Evolutionary conservation across 2,329 filamentous ascomycete species (phyloP).

Genomic region (Dactylellina cionopaga): DNA sequence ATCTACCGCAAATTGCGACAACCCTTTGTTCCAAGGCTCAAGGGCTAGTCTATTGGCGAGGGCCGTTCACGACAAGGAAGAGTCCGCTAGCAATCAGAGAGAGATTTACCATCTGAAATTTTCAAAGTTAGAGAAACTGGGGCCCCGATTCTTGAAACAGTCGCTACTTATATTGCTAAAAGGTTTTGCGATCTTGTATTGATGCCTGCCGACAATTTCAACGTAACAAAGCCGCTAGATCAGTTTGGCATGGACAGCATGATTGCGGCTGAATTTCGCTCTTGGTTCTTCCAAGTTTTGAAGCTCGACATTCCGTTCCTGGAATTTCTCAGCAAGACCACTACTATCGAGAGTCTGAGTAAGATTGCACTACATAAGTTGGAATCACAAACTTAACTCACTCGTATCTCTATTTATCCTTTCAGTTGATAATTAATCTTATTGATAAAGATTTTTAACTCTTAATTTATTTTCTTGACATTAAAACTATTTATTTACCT

Average conservation of each 20-base stretch:
- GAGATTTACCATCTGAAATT: constrained; percentile 6
- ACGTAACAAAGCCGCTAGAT: constrained; percentile 54
- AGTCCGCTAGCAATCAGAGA: background rate
- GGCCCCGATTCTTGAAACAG: background rate
- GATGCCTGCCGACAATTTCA: constrained; percentile 3
- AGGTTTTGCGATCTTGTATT: constrained; percentile 3
- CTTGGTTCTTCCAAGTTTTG: constrained; percentile 60
- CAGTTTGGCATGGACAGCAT: constrained; percentile 62
- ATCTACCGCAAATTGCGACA: background rate
- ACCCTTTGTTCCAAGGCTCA: background rate
- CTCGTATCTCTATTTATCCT: no score
- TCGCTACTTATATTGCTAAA: background rate
- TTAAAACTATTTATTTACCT: no score
- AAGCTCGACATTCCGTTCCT: constrained; percentile 60
- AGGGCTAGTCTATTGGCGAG: background rate
- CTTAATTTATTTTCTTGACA: no score
- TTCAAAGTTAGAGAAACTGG: background rate
- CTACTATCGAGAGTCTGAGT: constrained; percentile 58
- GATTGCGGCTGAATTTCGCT: no score
- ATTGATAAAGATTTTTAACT: no score
- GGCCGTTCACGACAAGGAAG: constrained; percentile 6
- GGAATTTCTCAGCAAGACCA: constrained; percentile 42
- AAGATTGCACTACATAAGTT: background rate
- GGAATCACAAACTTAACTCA: no score
- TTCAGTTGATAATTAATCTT: no score